Percentiles rank a stretch among this genome's conserved stretches.
Conservation (phyloP, 2,329 filamentous ascomycete species). For the Diaporthe citri region DNA sequence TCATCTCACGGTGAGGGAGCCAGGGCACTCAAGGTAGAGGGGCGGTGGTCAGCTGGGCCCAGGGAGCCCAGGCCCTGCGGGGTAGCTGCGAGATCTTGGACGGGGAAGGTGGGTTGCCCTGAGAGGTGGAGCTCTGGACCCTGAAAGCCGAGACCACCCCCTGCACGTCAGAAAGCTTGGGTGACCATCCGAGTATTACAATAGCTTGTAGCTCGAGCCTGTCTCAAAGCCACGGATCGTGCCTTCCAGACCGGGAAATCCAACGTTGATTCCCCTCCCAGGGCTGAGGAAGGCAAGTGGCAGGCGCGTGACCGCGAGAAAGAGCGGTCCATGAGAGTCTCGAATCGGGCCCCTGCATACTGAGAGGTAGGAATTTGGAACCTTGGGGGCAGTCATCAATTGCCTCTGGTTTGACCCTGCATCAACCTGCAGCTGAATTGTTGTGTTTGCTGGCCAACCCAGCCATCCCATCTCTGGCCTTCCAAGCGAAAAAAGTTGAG, state of each 20-base stretch:
- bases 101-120: neutral
- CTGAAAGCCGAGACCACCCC: slow-evolving; percentile 21
- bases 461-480: neutral
- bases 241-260: slow-evolving; percentile 18
- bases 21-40: neutral
- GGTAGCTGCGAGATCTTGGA: slow-evolving; percentile 22
- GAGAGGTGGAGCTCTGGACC: slow-evolving; percentile 6
- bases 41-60: neutral
- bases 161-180: slow-evolving; percentile 21
- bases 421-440: neutral
- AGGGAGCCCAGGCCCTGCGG: slow-evolving; percentile 10
- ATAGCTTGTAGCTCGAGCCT: neutral
- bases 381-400: neutral
- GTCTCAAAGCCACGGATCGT: slow-evolving; percentile 22
- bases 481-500: neutral
- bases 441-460: neutral
- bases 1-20: neutral
- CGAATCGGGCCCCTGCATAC: slow-evolving; percentile 1
- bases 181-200: neutral
- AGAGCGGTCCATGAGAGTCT: slow-evolving; percentile 7
- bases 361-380: neutral
- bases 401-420: neutral
- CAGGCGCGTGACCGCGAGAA: neutral
- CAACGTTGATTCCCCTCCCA: slow-evolving; percentile 3
- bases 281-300: neutral